Percentiles rank a stretch among this genome's conserved stretches.
Conservation (phyloP, 2,329 filamentous ascomycete species). For the Diplocarpon mali region DNA sequence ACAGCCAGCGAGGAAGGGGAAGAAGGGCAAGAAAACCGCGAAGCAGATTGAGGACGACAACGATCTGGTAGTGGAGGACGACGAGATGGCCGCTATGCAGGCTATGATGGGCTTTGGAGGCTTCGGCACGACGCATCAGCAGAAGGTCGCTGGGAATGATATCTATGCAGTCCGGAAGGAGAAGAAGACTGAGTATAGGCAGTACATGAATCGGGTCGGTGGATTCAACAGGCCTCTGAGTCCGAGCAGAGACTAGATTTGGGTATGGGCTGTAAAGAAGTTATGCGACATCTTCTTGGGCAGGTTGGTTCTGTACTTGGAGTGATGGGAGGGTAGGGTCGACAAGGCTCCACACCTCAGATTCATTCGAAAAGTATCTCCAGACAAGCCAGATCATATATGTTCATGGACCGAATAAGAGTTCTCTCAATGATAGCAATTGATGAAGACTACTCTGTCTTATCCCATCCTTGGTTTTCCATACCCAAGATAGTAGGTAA, state of each 20-base stretch:
- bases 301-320: too few species aligned
- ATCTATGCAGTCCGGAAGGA: slow-evolving; percentile 75
- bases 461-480: neutral
- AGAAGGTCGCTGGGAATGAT: slow-evolving; percentile 80
- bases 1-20: slow-evolving; percentile 21
- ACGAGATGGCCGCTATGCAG: slow-evolving; percentile 62
- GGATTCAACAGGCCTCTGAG: slow-evolving; percentile 74
- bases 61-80: slow-evolving; percentile 47
- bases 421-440: too few species aligned
- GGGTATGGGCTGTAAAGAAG: too few species aligned
- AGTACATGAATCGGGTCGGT: slow-evolving; percentile 87
- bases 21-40: slow-evolving; percentile 14
- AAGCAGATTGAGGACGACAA: slow-evolving; percentile 33
- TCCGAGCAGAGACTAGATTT: slow-evolving; percentile 30
- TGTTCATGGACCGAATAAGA: too few species aligned
- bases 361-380: neutral
- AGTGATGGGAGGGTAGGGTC: too few species aligned
- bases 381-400: neutral
- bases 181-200: slow-evolving; percentile 88
- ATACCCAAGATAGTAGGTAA: too few species aligned
- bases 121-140: slow-evolving; percentile 80
- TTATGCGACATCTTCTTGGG: too few species aligned
- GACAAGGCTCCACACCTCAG: too few species aligned
- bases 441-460: neutral
- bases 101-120: slow-evolving; percentile 82